Evolutionary conservation across 2,329 filamentous ascomycete genomes (phyloP).

Genomic region (Stromatinia cepivora): DNA sequence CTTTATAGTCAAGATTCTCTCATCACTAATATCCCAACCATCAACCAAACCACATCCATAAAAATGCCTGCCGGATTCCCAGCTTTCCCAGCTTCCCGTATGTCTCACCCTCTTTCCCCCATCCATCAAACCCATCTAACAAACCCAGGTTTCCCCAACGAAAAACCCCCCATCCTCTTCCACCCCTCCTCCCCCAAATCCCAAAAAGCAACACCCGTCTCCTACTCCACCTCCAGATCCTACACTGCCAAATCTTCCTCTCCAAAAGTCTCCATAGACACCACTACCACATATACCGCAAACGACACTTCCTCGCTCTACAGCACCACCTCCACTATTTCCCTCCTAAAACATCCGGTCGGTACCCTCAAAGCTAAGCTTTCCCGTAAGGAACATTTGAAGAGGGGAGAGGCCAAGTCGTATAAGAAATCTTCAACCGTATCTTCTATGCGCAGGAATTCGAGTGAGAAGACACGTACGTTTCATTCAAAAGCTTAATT

Average conservation of each 20-base stretch:
- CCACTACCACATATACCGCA: conserved; percentile 1
- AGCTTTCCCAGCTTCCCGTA: conserved; percentile 26
- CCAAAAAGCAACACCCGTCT: neutral
- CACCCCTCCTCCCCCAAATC: conserved; percentile 35
- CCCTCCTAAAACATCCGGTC: conserved; percentile 30
- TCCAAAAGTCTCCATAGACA: neutral
- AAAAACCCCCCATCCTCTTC: conserved; percentile 32
- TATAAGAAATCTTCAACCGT: neutral
- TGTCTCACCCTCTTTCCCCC: neutral
- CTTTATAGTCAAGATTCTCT: neutral
- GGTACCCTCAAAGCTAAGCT: conserved; percentile 7
- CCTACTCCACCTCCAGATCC: conserved; percentile 25
- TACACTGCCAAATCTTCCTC: conserved; percentile 16
- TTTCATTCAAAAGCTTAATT: neutral
- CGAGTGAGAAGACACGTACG: conserved; percentile 6
- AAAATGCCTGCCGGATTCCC: conserved; percentile 22
- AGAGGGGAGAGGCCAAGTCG: neutral
- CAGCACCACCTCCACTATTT: conserved; percentile 35
- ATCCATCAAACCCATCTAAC: conserved; percentile 16
- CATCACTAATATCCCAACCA: neutral
- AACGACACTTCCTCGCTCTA: conserved; percentile 32
- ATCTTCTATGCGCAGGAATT: neutral
- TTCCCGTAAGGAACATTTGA: neutral
- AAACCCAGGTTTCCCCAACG: conserved; percentile 30
- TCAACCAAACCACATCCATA: neutral